phyloP scores from a whole-genome alignment of 768 basidiomycete species.

The Gloeophyllum trabeum region DNA sequence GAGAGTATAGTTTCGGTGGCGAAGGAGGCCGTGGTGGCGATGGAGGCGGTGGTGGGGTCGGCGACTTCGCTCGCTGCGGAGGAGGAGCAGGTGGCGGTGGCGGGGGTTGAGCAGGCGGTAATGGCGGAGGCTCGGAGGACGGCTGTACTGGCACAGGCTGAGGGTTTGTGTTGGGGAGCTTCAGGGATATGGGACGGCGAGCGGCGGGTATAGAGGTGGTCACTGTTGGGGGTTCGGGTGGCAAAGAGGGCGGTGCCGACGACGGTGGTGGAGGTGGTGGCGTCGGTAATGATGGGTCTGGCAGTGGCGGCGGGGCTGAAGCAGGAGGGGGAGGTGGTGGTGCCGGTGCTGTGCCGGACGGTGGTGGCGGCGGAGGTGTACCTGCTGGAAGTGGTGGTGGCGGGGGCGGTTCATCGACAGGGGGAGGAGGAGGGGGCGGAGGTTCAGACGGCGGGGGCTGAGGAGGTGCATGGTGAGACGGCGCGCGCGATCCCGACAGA shows the following conservation, averaged over 20 bases:
- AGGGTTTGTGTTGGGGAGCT: constrained; percentile 1
- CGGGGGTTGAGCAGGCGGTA: constrained; percentile 14
- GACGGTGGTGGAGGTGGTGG: not conserved
- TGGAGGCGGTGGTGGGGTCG: constrained; percentile 12
- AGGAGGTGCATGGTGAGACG: constrained; percentile 10
- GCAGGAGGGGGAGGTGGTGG: constrained; percentile 14
- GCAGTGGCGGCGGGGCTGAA: constrained; percentile 12
- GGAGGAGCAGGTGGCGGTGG: constrained; percentile 16
- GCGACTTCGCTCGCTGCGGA: constrained; percentile 4
- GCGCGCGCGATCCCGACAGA: constrained; percentile 19
- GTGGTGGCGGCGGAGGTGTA: constrained; percentile 16
- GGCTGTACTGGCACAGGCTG: constrained; percentile 18
- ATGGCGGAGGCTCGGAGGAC: constrained; percentile 14
- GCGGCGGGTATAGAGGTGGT: not conserved
- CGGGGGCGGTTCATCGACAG: constrained; percentile 15
- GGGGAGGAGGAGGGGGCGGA: constrained; percentile 21
- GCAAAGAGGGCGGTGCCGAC: not conserved
- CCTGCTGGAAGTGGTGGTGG: constrained; percentile 16
- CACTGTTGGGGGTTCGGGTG: not conserved
- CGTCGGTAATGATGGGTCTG: not conserved
- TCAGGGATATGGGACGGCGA: not conserved
- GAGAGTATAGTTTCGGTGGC: constrained; percentile 24
- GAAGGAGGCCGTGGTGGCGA: constrained; percentile 17
- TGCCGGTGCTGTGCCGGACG: constrained; percentile 13
- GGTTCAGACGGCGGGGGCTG: constrained; percentile 10